Conservation (phyloP, 108 stramenopile genomes). For the Skeletonema costatum region DNA sequence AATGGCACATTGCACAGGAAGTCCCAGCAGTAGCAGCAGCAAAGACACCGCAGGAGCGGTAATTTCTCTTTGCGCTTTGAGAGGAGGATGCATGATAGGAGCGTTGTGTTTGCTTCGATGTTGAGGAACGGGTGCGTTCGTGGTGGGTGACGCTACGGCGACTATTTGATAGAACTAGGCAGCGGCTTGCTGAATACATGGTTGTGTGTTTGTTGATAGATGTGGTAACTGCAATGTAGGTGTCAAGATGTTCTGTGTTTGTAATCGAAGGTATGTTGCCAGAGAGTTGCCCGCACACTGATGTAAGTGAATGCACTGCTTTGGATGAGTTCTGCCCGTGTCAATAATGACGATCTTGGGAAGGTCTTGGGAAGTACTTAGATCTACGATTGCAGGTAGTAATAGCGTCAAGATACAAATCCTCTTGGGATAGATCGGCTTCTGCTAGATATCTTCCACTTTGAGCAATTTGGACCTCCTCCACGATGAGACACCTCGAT, state of each 20-base stretch:
- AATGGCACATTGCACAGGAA: constrained; percentile 3
- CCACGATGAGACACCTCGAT: background rate
- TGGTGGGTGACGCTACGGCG: constrained; percentile 12
- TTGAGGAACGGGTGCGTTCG: constrained; percentile 7
- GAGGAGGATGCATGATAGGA: constrained; percentile 12
- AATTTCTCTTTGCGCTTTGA: background rate
- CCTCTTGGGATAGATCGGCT: background rate
- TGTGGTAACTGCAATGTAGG: background rate
- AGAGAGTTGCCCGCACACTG: background rate
- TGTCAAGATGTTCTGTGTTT: background rate
- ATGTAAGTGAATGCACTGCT: background rate
- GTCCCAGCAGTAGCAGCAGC: background rate
- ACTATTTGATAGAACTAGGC: constrained; percentile 13
- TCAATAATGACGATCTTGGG: background rate
- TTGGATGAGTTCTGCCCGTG: background rate
- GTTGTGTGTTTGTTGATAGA: background rate
- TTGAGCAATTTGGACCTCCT: background rate
- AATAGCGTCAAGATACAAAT: background rate
- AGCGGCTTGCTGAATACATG: constrained; percentile 7
- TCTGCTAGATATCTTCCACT: background rate
- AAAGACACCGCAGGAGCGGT: constrained; percentile 4
- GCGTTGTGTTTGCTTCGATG: constrained; percentile 7
- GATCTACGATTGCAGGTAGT: background rate
- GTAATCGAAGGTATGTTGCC: background rate
- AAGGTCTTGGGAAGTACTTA: background rate